Conservation (phyloP, 2,329 filamentous ascomycete genomes). For the Stagonosporopsis tanaceti region DNA sequence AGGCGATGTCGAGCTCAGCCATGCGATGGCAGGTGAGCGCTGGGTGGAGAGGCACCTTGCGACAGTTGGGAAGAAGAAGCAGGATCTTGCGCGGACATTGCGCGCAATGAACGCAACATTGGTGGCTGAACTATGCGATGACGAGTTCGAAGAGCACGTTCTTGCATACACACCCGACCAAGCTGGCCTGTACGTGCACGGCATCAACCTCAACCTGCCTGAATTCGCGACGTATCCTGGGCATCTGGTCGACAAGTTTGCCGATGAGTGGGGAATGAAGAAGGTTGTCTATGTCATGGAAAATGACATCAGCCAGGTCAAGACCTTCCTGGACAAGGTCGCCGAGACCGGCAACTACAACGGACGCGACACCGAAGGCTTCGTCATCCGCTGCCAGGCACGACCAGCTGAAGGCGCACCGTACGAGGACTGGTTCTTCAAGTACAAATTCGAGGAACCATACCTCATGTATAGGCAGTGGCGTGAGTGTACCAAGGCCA, state of each 20-base stretch:
- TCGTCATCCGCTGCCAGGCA: conserved; percentile 89
- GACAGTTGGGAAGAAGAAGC: conserved; percentile 77
- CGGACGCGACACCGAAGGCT: conserved; percentile 93
- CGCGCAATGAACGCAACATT: conserved; percentile 87
- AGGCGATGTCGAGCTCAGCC: conserved; percentile 75
- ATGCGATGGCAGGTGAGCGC: conserved; percentile 82
- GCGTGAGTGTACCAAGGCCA: conserved; percentile 92
- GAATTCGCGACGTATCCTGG: conserved; percentile 89
- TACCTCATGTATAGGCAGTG: conserved; percentile 99
- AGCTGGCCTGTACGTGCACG: conserved; percentile 92
- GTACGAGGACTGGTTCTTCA: conserved; percentile 98
- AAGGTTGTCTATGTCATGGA: conserved; percentile 84
- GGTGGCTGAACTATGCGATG: conserved; percentile 95
- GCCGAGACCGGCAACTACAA: conserved; percentile 90
- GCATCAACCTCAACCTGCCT: conserved; percentile 94
- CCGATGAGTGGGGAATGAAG: conserved; percentile 90
- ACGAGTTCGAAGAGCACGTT: conserved; percentile 96
- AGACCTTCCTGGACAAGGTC: conserved; percentile 80
- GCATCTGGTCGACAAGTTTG: conserved; percentile 84
- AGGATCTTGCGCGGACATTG: conserved; percentile 79
- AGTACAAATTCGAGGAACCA: conserved; percentile 99
- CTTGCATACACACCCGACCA: conserved; percentile 83
- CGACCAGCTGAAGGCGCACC: conserved; percentile 60
- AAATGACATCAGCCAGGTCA: conserved; percentile 76
- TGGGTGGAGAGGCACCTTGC: conserved; percentile 84